These are phyloP conservation scores for Paspalum vaginatum DNA, from an alignment of 176 grass and related monocot genomes.

Conservation along the genomic window DNA sequence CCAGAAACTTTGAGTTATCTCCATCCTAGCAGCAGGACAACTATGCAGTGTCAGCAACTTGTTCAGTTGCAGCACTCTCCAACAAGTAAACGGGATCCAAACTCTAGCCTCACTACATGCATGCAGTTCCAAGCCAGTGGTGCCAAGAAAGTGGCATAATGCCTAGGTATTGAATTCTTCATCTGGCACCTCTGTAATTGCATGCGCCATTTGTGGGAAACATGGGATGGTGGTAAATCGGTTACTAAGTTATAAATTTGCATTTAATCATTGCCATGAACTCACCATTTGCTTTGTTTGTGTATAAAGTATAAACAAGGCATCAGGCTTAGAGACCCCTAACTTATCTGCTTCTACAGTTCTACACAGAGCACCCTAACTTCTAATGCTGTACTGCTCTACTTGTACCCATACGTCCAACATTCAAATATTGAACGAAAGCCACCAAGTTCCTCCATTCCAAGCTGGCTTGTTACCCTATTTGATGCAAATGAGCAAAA, in stretches of 20 bases:
- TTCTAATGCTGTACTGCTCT: not conserved
- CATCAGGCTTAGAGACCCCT: not conserved
- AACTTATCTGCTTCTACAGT: not conserved
- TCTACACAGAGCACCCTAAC: not conserved
- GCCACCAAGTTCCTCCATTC: not conserved
- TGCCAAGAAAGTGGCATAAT: slow-evolving; percentile 10
- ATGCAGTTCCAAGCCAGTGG: not conserved
- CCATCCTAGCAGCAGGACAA: slow-evolving; percentile 1
- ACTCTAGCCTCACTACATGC: not conserved
- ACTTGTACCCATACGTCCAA: not conserved
- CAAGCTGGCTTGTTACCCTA: not conserved
- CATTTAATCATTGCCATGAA: not conserved
- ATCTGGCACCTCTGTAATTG: slow-evolving; percentile 2
- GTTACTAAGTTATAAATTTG: slow-evolving; percentile 1
- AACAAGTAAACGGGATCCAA: not conserved
- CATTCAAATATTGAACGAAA: not conserved
- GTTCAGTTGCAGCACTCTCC: not conserved
- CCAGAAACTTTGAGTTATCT: not conserved
- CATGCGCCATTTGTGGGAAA: not conserved
- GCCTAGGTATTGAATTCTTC: not conserved
- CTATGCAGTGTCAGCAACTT: not conserved
- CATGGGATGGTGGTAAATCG: slow-evolving; percentile 4
- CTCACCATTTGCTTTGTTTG: slow-evolving; percentile 15
- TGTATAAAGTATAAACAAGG: not conserved
- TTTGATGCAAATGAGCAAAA: slow-evolving; percentile 1